Evolutionary conservation across 2,329 filamentous ascomycete species (phyloP).

Genomic region (Penicillium oxalicum): DNA sequence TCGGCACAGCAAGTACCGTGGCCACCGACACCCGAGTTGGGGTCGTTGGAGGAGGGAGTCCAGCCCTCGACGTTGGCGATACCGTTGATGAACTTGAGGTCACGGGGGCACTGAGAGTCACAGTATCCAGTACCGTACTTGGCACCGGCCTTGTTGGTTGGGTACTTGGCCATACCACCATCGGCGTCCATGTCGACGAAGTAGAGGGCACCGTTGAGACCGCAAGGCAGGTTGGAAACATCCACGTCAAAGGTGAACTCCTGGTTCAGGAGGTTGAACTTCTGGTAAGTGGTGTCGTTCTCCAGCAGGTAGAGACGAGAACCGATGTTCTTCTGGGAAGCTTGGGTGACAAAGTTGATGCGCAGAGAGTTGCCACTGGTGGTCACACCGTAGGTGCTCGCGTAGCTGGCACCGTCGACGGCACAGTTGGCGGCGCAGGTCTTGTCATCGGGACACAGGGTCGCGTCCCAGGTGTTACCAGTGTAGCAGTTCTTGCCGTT

Average conservation of each 20-base stretch:
- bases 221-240: constrained; percentile 61
- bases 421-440: constrained; percentile 53
- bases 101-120: constrained; percentile 52
- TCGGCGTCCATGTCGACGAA: constrained; percentile 57
- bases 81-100: constrained; percentile 43
- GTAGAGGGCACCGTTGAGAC: constrained; percentile 67
- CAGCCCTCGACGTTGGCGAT: constrained; percentile 50
- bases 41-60: constrained; percentile 48
- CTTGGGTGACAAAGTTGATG: constrained; percentile 44
- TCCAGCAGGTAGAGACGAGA: constrained; percentile 61
- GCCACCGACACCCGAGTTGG: constrained; percentile 48
- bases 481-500: constrained; percentile 53
- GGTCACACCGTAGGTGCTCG: constrained; percentile 48
- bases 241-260: constrained; percentile 71
- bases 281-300: constrained; percentile 56
- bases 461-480: constrained; percentile 47
- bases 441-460: constrained; percentile 44
- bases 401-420: constrained; percentile 52
- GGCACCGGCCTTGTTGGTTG: constrained; percentile 53
- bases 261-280: constrained; percentile 59
- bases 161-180: constrained; percentile 50
- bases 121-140: constrained; percentile 60
- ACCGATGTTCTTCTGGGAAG: constrained; percentile 31
- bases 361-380: constrained; percentile 46
- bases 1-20: constrained; percentile 61